These are phyloP conservation scores for Coemansia umbellata DNA, from an alignment of 192 early-diverging fungal species.

Conservation along the genomic window DNA sequence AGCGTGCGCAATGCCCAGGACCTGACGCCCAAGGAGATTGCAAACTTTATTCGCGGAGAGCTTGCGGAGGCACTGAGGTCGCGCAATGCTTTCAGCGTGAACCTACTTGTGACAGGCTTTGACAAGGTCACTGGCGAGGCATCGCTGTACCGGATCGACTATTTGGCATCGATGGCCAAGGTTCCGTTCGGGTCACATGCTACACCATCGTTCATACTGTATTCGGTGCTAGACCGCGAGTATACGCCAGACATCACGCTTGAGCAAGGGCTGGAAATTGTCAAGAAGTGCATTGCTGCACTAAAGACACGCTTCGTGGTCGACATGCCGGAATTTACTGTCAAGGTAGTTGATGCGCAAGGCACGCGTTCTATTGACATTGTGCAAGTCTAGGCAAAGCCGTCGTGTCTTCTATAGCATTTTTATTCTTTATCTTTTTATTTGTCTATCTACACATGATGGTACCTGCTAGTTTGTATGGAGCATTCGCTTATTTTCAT, in stretches of 20 bases:
- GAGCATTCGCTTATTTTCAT: too few species aligned
- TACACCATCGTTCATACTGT: conserved; percentile 85
- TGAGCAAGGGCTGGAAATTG: conserved; percentile 79
- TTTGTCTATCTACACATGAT: too few species aligned
- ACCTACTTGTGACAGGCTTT: conserved; percentile 82
- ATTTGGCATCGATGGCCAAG: conserved; percentile 73
- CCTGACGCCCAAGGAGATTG: conserved; percentile 71
- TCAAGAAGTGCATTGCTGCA: conserved; percentile 81
- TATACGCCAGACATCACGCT: conserved; percentile 75
- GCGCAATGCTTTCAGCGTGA: conserved; percentile 75
- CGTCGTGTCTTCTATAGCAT: background rate
- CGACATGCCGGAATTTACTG: conserved; percentile 75
- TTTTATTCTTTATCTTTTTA: background rate
- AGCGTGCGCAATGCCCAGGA: conserved; percentile 84
- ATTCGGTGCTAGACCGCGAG: conserved; percentile 91
- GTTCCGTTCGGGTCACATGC: conserved; percentile 89
- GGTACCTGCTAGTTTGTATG: too few species aligned
- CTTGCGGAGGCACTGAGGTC: conserved; percentile 79
- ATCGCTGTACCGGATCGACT: conserved; percentile 90
- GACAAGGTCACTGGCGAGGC: conserved; percentile 69
- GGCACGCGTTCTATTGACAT: conserved; percentile 59
- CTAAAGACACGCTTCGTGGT: conserved; percentile 81
- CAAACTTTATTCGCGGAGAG: conserved; percentile 80
- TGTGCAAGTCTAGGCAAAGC: too few species aligned
- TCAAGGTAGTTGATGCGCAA: conserved; percentile 85